These are phyloP conservation scores for Omphalea diandra DNA, from an alignment of 441 rosid genomes.

Conservation along the genomic window DNA sequence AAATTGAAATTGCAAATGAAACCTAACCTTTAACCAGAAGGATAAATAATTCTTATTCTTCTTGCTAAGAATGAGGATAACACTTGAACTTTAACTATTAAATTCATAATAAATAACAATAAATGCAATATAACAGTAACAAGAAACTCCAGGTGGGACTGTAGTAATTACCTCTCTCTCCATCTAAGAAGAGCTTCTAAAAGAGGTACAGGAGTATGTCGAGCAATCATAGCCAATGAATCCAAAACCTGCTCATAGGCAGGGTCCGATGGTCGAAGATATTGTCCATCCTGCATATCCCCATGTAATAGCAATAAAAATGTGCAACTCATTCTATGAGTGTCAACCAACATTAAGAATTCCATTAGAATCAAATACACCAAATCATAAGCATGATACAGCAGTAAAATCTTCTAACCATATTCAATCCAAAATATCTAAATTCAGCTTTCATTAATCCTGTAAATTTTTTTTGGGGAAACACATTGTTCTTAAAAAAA, in stretches of 20 bases:
- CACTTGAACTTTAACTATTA: neutral
- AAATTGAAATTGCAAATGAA: neutral
- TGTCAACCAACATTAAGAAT: conserved; percentile 10
- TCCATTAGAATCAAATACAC: neutral
- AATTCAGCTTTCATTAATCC: neutral
- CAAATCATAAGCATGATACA: neutral
- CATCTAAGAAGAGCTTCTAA: conserved; percentile 94
- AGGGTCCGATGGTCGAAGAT: conserved; percentile 96
- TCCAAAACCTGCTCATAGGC: conserved; percentile 98
- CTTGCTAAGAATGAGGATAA: neutral
- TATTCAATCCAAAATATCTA: neutral
- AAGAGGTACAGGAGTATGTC: conserved; percentile 98
- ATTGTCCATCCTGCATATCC: conserved; percentile 88
- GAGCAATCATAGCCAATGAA: conserved; percentile 98
- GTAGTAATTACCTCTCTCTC: conserved; percentile 62
- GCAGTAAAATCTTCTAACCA: neutral
- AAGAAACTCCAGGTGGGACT: neutral
- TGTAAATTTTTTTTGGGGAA: neutral
- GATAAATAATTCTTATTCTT: neutral
- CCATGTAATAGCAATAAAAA: conserved; percentile 14
- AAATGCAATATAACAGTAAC: neutral
- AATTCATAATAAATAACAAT: neutral
- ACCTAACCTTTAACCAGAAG: neutral
- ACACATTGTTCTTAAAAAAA: neutral
- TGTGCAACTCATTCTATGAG: conserved; percentile 5